These are phyloP conservation scores for Gardenia jasminoides DNA, from an alignment of 257 asterid genomes.

Conservation along the genomic window DNA sequence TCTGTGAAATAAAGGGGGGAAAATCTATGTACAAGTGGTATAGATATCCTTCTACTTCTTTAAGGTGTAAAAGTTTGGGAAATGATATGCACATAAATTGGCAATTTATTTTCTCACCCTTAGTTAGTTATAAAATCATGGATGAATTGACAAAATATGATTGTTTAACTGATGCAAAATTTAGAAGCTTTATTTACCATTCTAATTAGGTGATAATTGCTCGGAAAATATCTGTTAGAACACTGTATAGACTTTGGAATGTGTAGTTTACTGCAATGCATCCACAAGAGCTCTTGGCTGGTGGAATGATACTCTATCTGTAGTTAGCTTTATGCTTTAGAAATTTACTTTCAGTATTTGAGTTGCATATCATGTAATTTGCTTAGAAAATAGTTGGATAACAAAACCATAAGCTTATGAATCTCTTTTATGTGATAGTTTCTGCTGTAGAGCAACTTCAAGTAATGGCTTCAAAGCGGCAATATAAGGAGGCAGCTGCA, in stretches of 20 bases:
- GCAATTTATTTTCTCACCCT: neutral
- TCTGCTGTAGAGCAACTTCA: conserved; percentile 99
- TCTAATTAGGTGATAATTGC: neutral
- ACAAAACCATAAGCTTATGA: neutral
- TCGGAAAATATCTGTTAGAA: neutral
- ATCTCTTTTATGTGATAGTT: conserved; percentile 46
- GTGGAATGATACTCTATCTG: neutral
- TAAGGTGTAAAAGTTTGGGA: neutral
- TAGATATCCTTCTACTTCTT: neutral
- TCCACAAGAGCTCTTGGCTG: neutral
- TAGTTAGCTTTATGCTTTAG: neutral
- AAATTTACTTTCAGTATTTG: neutral
- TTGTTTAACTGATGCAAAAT: neutral
- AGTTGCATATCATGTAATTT: neutral
- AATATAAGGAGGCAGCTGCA: conserved; percentile 98
- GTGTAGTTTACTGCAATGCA: neutral
- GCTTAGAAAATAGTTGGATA: neutral
- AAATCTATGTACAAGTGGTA: neutral
- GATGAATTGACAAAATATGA: neutral
- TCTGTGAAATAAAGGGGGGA: neutral
- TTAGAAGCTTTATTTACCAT: neutral
- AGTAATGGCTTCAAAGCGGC: conserved; percentile 96
- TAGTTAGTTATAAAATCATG: neutral
- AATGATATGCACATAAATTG: neutral
- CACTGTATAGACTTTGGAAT: neutral